These are phyloP conservation scores for Pleurozium schreberi DNA, from an alignment of 225 moss, liverwort and hornwort species.

Conservation along the genomic window DNA sequence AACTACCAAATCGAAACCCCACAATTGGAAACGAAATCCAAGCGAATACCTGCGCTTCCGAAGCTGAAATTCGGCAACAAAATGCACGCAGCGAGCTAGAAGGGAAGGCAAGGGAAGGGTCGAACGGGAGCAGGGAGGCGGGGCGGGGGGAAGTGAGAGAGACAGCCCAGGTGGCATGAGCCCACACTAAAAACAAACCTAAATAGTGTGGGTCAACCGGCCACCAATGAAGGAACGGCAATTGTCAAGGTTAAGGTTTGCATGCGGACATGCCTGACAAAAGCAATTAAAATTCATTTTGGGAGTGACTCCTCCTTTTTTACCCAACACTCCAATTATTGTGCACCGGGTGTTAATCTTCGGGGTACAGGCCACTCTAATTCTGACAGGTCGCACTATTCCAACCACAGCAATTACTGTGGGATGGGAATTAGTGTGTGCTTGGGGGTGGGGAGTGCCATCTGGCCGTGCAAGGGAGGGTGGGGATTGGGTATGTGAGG, in stretches of 20 bases:
- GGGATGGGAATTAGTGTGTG: neutral
- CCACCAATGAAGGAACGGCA: neutral
- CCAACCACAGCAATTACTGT: neutral
- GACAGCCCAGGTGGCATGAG: slow-evolving; percentile 14
- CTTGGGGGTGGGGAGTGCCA: neutral
- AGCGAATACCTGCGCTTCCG: neutral
- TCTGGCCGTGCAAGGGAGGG: neutral
- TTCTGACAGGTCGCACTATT: neutral
- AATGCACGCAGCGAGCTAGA: neutral
- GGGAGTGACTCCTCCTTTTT: neutral
- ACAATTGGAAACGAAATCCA: neutral
- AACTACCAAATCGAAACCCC: neutral
- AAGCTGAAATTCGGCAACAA: neutral
- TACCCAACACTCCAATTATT: neutral
- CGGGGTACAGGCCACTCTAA: neutral
- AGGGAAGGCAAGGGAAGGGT: too few relatives aligned
- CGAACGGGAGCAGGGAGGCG: too few relatives aligned
- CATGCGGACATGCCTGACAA: slow-evolving; percentile 6
- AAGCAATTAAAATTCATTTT: neutral
- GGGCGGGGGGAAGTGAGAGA: neutral
- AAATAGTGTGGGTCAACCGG: neutral
- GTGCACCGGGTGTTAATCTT: neutral
- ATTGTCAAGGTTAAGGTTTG: neutral
- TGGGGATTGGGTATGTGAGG: neutral
- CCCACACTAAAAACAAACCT: neutral